These are phyloP conservation scores for Trametes coccinea DNA, from an alignment of 768 basidiomycete species.

Conservation along the genomic window DNA sequence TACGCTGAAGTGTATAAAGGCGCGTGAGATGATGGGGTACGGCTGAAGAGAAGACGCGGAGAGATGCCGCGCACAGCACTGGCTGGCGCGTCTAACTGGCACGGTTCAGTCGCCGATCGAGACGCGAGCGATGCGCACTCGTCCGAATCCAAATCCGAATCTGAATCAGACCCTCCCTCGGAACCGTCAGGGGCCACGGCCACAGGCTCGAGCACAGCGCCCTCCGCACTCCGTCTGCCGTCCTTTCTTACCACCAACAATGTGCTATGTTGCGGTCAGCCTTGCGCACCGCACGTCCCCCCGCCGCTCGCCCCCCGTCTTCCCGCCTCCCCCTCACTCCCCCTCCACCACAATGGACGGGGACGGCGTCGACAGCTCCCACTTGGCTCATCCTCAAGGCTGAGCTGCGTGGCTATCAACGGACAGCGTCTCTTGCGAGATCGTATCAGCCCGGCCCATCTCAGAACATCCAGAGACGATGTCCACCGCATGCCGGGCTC, in stretches of 20 bases:
- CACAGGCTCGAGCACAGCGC: not conserved
- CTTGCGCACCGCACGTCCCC: slow-evolving; percentile 33
- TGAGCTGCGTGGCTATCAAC: not conserved
- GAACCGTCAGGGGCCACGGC: slow-evolving; percentile 2
- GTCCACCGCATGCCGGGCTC: too few relatives aligned
- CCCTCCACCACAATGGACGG: slow-evolving; percentile 17
- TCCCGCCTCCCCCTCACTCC: not conserved
- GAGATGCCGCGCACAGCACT: slow-evolving; percentile 13
- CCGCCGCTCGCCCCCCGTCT: slow-evolving; percentile 1
- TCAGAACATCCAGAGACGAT: not conserved
- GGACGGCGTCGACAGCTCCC: not conserved
- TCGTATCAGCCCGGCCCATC: not conserved
- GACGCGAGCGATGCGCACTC: slow-evolving; percentile 5
- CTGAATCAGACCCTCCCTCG: not conserved
- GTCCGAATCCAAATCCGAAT: not conserved
- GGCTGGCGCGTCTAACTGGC: slow-evolving; percentile 17
- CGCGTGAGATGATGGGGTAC: not conserved
- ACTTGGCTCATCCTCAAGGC: slow-evolving; percentile 9
- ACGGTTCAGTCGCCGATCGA: slow-evolving; percentile 7
- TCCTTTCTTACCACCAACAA: slow-evolving; percentile 28
- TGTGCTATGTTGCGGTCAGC: slow-evolving; percentile 57
- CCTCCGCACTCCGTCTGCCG: not conserved
- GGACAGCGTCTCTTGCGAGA: not conserved
- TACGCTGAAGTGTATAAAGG: not conserved
- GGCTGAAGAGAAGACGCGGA: not conserved